Evolutionary conservation across 768 basidiomycete species (phyloP).

Genomic region (Hirschioporus abietinus): DNA sequence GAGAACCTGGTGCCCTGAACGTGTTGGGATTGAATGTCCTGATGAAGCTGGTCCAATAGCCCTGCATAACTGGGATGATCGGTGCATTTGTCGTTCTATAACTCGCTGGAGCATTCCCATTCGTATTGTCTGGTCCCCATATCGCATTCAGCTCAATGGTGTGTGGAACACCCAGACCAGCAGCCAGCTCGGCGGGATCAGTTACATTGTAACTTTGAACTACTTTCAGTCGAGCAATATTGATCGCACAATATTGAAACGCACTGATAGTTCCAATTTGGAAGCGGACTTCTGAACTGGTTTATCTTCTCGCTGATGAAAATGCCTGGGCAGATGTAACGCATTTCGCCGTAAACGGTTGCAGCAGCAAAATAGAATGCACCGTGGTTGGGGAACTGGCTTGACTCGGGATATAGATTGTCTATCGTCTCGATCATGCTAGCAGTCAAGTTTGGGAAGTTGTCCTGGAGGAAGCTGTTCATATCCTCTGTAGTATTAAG

Average conservation of each 20-base stretch:
- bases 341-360: not conserved
- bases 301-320: not conserved
- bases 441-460: not conserved
- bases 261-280: not conserved
- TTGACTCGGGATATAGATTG: not conserved
- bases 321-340: not conserved
- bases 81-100: constrained; percentile 18
- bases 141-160: constrained; percentile 7
- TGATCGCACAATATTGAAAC: not conserved
- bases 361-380: not conserved
- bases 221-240: not conserved
- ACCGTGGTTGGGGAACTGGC: not conserved
- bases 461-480: not conserved
- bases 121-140: not conserved
- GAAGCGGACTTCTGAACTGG: not conserved
- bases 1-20: constrained; percentile 7
- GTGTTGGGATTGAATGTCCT: constrained; percentile 41
- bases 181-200: constrained; percentile 11
- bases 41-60: constrained; percentile 43
- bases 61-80: constrained; percentile 37
- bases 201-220: not conserved
- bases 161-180: constrained; percentile 12
- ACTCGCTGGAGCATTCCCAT: not conserved
- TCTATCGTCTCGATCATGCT: not conserved
- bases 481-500: not conserved